These are phyloP conservation scores for Arthrobotrys megalospora DNA, from an alignment of 2,329 filamentous ascomycete species.

Conservation along the genomic window DNA sequence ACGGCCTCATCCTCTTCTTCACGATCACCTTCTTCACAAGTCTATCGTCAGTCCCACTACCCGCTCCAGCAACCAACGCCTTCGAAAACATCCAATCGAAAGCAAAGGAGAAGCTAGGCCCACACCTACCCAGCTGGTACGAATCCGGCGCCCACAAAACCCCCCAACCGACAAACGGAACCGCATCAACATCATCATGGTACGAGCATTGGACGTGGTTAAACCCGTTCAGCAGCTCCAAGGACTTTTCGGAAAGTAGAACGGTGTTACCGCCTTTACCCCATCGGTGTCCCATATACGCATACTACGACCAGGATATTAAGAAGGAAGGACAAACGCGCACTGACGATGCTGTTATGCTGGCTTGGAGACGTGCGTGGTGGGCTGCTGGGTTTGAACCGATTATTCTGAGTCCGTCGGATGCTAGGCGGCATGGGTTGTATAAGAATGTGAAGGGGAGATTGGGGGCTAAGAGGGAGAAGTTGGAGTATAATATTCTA, in stretches of 20 bases:
- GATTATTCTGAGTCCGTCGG: slow-evolving; percentile 81
- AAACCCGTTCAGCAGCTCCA: slow-evolving; percentile 86
- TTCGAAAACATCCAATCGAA: slow-evolving; percentile 54
- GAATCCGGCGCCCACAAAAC: slow-evolving; percentile 75
- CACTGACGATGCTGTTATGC: slow-evolving; percentile 79
- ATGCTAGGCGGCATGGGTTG: slow-evolving; percentile 85
- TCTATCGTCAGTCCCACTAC: slow-evolving; percentile 67
- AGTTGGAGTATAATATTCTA: slow-evolving; percentile 79
- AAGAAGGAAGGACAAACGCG: slow-evolving; percentile 76
- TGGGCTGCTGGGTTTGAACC: slow-evolving; percentile 94
- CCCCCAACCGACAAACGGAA: slow-evolving; percentile 52
- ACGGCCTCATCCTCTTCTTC: slow-evolving; percentile 69
- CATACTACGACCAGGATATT: slow-evolving; percentile 83
- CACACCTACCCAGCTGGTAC: slow-evolving; percentile 57
- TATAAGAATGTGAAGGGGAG: slow-evolving; percentile 75
- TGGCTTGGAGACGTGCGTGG: slow-evolving; percentile 93
- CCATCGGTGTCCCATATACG: slow-evolving; percentile 83
- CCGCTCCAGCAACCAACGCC: slow-evolving; percentile 55
- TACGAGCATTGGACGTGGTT: slow-evolving; percentile 91
- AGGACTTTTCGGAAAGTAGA: slow-evolving; percentile 84
- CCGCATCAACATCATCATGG: slow-evolving; percentile 72
- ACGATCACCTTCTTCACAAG: slow-evolving; percentile 68
- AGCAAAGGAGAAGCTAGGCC: slow-evolving; percentile 57
- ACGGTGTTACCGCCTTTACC: slow-evolving; percentile 84
- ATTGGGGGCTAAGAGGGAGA: slow-evolving; percentile 67